These are phyloP conservation scores for Tirmania nivea DNA, from an alignment of 495 filamentous ascomycete species.

Conservation along the genomic window DNA sequence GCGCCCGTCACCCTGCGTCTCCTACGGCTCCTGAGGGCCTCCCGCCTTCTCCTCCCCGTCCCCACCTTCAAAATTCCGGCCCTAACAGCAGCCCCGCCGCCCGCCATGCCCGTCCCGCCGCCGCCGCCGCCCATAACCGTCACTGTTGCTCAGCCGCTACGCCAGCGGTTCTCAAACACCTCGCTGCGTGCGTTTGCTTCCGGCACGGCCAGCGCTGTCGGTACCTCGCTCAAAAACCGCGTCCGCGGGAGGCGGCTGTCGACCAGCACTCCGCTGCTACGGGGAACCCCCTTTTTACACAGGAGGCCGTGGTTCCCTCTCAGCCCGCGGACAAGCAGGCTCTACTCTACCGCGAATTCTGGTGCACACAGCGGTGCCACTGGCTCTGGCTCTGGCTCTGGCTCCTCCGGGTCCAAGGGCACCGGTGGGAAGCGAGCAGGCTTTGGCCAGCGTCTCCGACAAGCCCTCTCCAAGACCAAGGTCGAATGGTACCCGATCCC, in stretches of 20 bases:
- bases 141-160: neutral
- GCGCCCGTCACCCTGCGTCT: neutral
- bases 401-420: neutral
- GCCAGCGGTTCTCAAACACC: neutral
- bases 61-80: neutral
- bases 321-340: neutral
- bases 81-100: neutral
- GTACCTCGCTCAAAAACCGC: neutral
- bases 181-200: neutral
- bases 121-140: neutral
- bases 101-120: neutral
- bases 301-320: neutral
- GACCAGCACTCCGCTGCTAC: neutral
- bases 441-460: slow-evolving; percentile 39
- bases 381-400: neutral
- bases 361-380: too few relatives aligned
- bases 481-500: slow-evolving; percentile 95
- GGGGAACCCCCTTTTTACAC: neutral
- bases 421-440: neutral
- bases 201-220: neutral
- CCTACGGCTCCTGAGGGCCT: neutral
- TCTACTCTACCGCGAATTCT: neutral
- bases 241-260: neutral
- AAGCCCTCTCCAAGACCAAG: slow-evolving; percentile 48
- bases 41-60: neutral